Percentiles rank a stretch among this genome's conserved stretches.
Conservation (phyloP, 345 rosid species). For the Erodium maritimum region DNA sequence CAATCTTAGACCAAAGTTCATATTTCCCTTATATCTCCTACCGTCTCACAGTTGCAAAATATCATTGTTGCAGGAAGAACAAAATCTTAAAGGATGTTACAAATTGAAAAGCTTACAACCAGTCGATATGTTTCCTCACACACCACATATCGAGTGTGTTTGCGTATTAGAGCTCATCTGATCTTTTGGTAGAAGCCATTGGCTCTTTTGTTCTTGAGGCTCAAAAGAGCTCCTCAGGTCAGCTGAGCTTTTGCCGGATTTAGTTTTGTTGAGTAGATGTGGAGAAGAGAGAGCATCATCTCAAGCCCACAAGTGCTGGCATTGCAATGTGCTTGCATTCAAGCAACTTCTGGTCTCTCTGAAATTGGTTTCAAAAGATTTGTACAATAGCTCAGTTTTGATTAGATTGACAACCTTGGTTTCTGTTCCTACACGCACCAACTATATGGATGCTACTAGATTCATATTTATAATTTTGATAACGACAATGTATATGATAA, state of each 20-base stretch:
- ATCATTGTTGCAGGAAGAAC: slow-evolving; percentile 36
- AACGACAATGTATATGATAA: background rate
- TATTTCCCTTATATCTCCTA: background rate
- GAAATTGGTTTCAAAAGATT: too few relatives aligned
- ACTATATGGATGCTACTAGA: background rate
- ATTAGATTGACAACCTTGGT: too few relatives aligned
- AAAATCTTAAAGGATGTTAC: slow-evolving; percentile 60
- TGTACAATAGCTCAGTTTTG: background rate
- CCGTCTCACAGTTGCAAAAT: slow-evolving; percentile 13
- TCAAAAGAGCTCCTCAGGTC: too few relatives aligned
- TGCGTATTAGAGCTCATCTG: slow-evolving; percentile 67
- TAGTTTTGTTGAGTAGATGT: background rate
- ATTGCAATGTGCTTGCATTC: background rate
- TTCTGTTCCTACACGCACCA: too few relatives aligned
- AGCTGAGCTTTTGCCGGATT: background rate
- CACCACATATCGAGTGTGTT: slow-evolving; percentile 88
- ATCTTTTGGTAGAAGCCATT: slow-evolving; percentile 3
- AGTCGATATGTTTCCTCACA: slow-evolving; percentile 95
- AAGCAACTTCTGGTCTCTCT: background rate
- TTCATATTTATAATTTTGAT: background rate
- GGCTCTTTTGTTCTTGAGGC: background rate
- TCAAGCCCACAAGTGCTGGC: too few relatives aligned
- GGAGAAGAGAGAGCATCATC: background rate
- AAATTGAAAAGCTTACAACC: slow-evolving; percentile 63
- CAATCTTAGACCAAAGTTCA: background rate